Base-by-base conservation (phyloP, 257 asterid genomes). In the Solanum chiquidenum region DNA sequence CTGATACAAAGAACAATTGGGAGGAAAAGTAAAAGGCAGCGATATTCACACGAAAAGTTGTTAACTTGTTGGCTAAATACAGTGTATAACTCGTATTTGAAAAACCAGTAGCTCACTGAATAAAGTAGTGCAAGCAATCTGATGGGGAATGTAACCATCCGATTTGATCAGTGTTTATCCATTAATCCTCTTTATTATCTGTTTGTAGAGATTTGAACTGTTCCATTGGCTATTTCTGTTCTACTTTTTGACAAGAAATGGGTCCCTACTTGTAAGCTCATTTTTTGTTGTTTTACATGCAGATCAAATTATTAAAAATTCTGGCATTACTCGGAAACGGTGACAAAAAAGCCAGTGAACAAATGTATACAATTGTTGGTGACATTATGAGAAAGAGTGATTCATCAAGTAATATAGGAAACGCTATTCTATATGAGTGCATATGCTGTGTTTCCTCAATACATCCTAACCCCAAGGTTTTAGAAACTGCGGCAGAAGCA, bases 271-370 rank as follows among this genome's bases (percentile, higher is more conserved):
- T 10, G 44, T 31, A 27, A 31, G 69, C 86, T 82, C 29, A 44
- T 34, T 18, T 49, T 52, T 12, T 49, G 68, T 49, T 80, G 18
- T 29, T 76, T 82, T 82, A 29, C 58, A 87, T 90, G 88, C 95
- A 95, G 99, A 94, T 97, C 94, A 97, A 97, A 89, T 91, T 97
- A 87, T 87, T 96, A 94, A 97, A 97, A 91, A 96, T 95, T 88
- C 91, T 97, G 87, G 93, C 96, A 71, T 44, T 93, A 71, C 92
- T 97, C 87, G 98, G 99, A 86, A 93, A 90, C 64, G 98, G 97
- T 82, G 99, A 97, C 94, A 97, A 94, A 89, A 96, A 94, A 89
- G 93, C 99, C 89, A 95, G 99, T 83, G 99, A 95, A 88, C 98
- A 95, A 86, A 97, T 96, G 96, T 97, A 97, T 93, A 96, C 98